Conservation (phyloP, 23 red algal species). For the Gracilaria gracilis region DNA sequence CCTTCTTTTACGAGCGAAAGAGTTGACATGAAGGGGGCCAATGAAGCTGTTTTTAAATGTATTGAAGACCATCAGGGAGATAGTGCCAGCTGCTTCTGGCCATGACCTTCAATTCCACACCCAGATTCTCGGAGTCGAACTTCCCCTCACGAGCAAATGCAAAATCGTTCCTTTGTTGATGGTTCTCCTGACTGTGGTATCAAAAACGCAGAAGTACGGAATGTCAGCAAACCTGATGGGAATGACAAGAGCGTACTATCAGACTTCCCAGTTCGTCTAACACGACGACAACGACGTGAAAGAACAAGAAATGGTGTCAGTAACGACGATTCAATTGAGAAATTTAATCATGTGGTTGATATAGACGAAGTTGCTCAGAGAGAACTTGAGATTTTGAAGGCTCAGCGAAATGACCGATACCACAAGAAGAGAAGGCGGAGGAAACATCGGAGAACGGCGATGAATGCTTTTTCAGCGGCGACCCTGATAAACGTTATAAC, state of each 20-base stretch:
- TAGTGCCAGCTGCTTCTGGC: conserved; percentile 61
- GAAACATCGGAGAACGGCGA: neutral
- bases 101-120: neutral
- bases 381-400: conserved; percentile 59
- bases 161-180: conserved; percentile 5
- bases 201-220: neutral
- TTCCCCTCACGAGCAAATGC: conserved; percentile 13
- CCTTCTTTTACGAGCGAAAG: conserved; percentile 71
- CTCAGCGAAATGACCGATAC: conserved; percentile 9
- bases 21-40: conserved; percentile 3
- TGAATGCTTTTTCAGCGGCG: conserved; percentile 37
- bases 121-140: conserved; percentile 29
- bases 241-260: conserved; percentile 62
- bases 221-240: conserved; percentile 4
- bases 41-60: neutral
- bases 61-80: conserved; percentile 72
- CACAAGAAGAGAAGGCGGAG: conserved; percentile 27
- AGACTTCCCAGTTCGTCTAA: conserved; percentile 43
- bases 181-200: conserved; percentile 7
- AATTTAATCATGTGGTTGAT: conserved; percentile 20
- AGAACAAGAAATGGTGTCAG: conserved; percentile 34
- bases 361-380: conserved; percentile 66
- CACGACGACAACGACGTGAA: neutral
- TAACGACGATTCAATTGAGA: conserved; percentile 11
- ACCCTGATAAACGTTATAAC: conserved; percentile 19